A percentile compares a stretch with the other conserved stretches of the same genome.
phyloP scores from a whole-genome alignment of 1,284 basidiomycete genomes.

The Cerrena zonata region DNA sequence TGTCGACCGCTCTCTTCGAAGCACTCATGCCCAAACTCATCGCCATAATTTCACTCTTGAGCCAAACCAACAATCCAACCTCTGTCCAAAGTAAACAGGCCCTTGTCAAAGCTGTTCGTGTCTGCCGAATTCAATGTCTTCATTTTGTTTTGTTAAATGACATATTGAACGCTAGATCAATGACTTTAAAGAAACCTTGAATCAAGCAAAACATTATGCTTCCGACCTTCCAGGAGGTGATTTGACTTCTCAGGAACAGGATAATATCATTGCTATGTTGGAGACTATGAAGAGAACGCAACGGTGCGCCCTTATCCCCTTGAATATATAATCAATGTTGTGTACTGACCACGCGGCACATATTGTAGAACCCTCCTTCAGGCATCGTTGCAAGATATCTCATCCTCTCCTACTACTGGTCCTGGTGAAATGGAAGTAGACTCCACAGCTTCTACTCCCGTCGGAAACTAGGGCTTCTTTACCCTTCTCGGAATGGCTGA shows the following conservation, averaged over 20 bases:
- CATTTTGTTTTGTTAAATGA: not conserved
- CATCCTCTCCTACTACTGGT: slow-evolving; percentile 5
- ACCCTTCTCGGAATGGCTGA: not conserved
- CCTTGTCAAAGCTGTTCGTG: not conserved
- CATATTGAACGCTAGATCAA: slow-evolving; percentile 41
- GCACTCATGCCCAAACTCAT: not conserved
- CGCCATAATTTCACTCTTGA: not conserved
- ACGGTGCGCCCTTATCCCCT: slow-evolving; percentile 31
- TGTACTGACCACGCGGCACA: too few relatives aligned
- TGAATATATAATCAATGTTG: not conserved
- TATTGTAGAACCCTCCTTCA: not conserved
- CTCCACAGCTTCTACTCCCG: slow-evolving; percentile 43
- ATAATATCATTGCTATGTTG: slow-evolving; percentile 56
- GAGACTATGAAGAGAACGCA: slow-evolving; percentile 51
- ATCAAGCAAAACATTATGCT: slow-evolving; percentile 50
- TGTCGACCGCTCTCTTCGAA: not conserved
- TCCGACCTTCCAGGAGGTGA: slow-evolving; percentile 55
- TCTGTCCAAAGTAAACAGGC: not conserved
- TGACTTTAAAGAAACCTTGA: slow-evolving; percentile 50
- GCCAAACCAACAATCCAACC: not conserved
- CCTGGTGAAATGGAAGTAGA: slow-evolving; percentile 39
- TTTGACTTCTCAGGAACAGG: slow-evolving; percentile 51
- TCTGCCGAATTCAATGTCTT: not conserved
- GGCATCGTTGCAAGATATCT: not conserved
- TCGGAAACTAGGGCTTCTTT: not conserved